Evolutionary conservation across 2,329 filamentous ascomycete genomes (phyloP).

Genomic region (Alternaria arbusti): DNA sequence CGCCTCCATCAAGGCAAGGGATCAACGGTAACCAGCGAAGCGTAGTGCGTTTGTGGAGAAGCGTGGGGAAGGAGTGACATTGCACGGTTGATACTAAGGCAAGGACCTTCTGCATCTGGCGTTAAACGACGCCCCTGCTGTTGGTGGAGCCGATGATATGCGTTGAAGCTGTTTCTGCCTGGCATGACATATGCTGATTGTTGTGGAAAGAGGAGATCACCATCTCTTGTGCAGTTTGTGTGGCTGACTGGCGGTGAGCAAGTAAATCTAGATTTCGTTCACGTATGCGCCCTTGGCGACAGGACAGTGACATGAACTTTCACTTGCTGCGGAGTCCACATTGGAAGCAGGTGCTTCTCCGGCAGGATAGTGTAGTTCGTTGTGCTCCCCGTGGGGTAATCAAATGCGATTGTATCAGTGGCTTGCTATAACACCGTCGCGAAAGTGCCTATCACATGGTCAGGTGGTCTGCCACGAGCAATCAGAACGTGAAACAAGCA

Average conservation of each 20-base stretch:
- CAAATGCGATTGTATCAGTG: conserved; percentile 4
- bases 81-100: neutral
- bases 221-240: neutral
- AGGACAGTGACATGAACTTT: neutral
- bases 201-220: neutral
- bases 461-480: conserved; percentile 6
- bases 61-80: conserved; percentile 13
- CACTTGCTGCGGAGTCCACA: neutral
- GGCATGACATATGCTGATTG: neutral
- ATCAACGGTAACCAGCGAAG: conserved; percentile 2
- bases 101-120: conserved; percentile 10
- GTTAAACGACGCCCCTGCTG: neutral
- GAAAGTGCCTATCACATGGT: neutral
- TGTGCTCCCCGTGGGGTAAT: conserved; percentile 5
- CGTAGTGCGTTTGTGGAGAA: conserved; percentile 8
- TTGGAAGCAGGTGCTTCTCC: neutral
- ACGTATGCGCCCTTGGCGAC: conserved; percentile 1
- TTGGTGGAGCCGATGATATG: conserved; percentile 14
- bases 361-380: neutral
- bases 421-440: conserved; percentile 1
- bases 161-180: neutral
- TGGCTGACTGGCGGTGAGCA: conserved; percentile 10
- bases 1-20: conserved; percentile 4
- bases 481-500: conserved; percentile 6
- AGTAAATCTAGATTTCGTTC: neutral